Base-by-base conservation (phyloP, 2,329 filamentous ascomycete genomes). In the Alternaria brassicicola region DNA sequence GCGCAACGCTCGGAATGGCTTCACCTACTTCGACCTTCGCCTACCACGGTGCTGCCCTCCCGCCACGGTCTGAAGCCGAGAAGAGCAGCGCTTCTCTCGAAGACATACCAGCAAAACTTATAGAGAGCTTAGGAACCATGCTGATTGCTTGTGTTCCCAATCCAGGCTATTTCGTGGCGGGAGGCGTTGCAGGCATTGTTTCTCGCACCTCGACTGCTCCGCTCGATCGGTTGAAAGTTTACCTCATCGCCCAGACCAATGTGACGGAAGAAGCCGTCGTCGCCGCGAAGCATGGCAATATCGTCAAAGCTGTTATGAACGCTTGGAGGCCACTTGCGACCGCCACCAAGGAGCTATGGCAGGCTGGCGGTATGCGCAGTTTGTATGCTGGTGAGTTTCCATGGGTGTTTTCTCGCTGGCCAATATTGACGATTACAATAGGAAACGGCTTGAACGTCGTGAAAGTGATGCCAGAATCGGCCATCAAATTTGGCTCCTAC, bases 381-480 rank as follows among this genome's bases (percentile, higher is more conserved):
- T 88, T 98, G 66, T 99, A 97, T 80, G 93, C 94, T 66, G 95
- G 93, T 96, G 79, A 76, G 88, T 67, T 8, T 15, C 3, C 3
- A 61, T 12, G 5, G 13, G 6, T 3, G 15, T 4, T 42, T 25
- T 19, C 12, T n/a, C 6, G 15, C 0, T 17, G 45, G 52, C 53
- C 17, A 67, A 62, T 75, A 25, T 12, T 53, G 30, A 63, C 45
- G 54, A 75, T 55, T 19, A 9, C 25, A 21, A 7, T 68, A 96
- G 93, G 95, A 35, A 99, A 99, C 72, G 95, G 95, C 3, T 82
- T 99, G 67, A 99, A 99, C 69, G 93, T 99, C 3, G 78, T 97
- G 72, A 99, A 99, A 78, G 95, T 99, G 60, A 97, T 98, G 92
- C 95, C 95, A 0, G 95, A 99, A 80, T 97, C 94, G 26, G 94